Evolutionary conservation across 2,329 filamentous ascomycete species (phyloP), one percentile per base, ranked within the genome.

Genomic region (Fusarium chlamydosporum): DNA sequence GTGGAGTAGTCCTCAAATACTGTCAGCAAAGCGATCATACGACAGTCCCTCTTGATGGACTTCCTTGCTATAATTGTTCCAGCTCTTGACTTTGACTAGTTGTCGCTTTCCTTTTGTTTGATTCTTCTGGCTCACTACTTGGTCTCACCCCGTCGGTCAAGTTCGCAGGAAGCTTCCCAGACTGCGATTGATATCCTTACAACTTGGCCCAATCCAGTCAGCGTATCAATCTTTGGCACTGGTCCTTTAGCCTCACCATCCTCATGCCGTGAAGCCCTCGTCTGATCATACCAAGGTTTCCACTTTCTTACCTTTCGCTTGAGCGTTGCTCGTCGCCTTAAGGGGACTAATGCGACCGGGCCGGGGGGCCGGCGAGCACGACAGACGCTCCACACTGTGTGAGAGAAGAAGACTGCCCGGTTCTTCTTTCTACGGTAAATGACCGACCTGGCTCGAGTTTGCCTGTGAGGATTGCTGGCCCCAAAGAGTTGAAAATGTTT

Each of bases 301-400:
- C 66, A 68, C 66, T 68, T 67, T 67, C 55, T 23, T 61, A 68
- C 66, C 31, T 57, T 57, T 68, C 66, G 66, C 66, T 68, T 68
- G 66, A 65, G 46, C 53, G 42, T 66, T 53, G 57, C 52, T 69
- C 51, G 55, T 69, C 61, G 48, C 66, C 61, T 69, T 53, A 68
- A 69, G 58, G 15, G 61, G 66, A 67, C 66, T 68, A 68, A 68
- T 68, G 65, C 65, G 56, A 47, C 66, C 66, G 66, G 66, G 47
- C 66, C 66, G 66, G 65, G 53, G 55, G 37, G 54, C 56, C 66
- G 61, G 61, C 47, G 50, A 47, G 48, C 53, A 65, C 35, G 40
- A 38, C 53, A 55, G 48, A 38, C 65, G 38, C 42, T 68, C 61
- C 66, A 67, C 66, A 68, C 66, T 47, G 66, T 68, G 66, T 62